These are phyloP conservation scores for Ophiocordyceps camponoti-floridani DNA, from an alignment of 2,329 filamentous ascomycete genomes.

Conservation along the genomic window DNA sequence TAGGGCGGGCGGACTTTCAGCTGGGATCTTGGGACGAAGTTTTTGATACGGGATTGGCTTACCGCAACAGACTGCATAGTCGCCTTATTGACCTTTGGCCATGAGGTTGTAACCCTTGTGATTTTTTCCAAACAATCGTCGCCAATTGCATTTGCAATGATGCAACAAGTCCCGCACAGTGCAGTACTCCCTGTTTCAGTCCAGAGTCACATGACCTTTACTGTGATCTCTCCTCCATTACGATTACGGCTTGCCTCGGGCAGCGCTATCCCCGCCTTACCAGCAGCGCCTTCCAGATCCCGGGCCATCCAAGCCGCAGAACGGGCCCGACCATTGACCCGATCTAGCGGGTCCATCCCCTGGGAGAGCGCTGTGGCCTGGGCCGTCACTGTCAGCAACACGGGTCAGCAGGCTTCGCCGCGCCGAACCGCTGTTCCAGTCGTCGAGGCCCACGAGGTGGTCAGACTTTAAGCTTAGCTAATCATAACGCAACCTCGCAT, in stretches of 20 bases:
- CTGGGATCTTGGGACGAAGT: background rate
- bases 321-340: too few relatives aligned
- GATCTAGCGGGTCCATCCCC: too few relatives aligned
- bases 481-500: too few relatives aligned
- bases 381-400: too few relatives aligned
- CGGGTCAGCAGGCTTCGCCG: too few relatives aligned
- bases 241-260: background rate
- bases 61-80: constrained; percentile 16
- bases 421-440: too few relatives aligned
- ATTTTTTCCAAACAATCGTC: background rate
- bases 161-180: background rate
- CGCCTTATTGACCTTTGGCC: background rate
- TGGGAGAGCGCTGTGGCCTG: background rate
- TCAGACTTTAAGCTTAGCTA: too few relatives aligned
- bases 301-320: too few relatives aligned
- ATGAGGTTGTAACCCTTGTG: background rate
- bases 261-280: background rate
- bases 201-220: background rate
- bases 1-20: constrained; percentile 5
- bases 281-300: background rate
- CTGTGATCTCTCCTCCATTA: background rate
- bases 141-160: background rate
- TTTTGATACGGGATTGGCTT: background rate
- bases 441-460: too few relatives aligned
- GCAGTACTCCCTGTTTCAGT: too few relatives aligned